Conservation (phyloP, 1,284 basidiomycete species). For the Sporisorium scitamineum region DNA sequence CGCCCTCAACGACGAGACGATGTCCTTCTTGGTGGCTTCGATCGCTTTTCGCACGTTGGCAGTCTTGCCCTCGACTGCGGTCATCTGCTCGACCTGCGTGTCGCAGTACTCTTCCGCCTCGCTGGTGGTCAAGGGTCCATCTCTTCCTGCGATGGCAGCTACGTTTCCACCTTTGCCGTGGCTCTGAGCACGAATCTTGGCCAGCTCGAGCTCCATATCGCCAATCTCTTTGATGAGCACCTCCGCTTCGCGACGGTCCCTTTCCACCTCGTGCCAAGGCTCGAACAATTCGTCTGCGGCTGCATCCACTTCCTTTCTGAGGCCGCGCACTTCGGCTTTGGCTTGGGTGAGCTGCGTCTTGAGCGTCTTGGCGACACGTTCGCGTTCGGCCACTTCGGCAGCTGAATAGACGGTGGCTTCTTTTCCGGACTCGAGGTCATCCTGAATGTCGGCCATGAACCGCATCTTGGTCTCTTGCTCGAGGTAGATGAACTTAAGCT, state of each 20-base stretch:
- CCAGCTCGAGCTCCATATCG: constrained; percentile 63
- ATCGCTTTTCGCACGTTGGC: constrained; percentile 47
- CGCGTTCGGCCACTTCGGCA: constrained; percentile 57
- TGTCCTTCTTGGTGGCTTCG: constrained; percentile 59
- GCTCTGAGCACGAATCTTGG: constrained; percentile 56
- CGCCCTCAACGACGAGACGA: constrained; percentile 48
- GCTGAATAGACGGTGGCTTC: constrained; percentile 62
- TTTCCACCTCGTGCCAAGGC: constrained; percentile 51
- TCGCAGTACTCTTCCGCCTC: constrained; percentile 60
- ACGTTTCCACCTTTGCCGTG: constrained; percentile 48
- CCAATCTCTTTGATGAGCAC: constrained; percentile 55
- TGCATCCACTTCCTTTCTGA: constrained; percentile 55
- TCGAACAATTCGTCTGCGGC: constrained; percentile 47
- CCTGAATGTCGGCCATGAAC: constrained; percentile 62
- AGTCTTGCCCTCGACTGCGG: constrained; percentile 52
- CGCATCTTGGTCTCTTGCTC: constrained; percentile 66
- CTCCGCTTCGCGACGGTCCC: constrained; percentile 46
- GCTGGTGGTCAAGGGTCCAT: constrained; percentile 53
- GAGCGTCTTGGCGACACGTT: constrained; percentile 52
- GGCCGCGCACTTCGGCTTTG: constrained; percentile 54
- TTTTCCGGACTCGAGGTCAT: constrained; percentile 60
- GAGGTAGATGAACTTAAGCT: constrained; percentile 66
- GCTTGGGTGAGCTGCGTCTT: constrained; percentile 63
- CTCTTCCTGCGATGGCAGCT: constrained; percentile 48
- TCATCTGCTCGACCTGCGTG: constrained; percentile 59